A percentile compares a stretch with the other conserved stretches of the same genome.
phyloP scores from a whole-genome alignment of 768 basidiomycete genomes.

The Agrocybe pediades region DNA sequence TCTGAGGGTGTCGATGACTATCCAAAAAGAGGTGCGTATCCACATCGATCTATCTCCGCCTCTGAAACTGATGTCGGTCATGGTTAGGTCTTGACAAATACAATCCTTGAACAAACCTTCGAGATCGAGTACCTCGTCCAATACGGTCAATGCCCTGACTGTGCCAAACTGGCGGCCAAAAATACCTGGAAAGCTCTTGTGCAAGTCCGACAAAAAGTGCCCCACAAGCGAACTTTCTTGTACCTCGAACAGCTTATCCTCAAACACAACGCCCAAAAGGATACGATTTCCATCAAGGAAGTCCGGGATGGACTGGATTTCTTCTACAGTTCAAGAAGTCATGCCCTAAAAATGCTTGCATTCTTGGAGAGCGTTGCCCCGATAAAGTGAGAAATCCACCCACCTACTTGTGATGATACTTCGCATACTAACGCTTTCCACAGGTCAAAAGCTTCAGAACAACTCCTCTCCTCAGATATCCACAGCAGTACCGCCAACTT shows the following conservation, averaged over 20 bases:
- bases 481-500: constrained; percentile 93
- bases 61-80: not conserved
- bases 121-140: constrained; percentile 96
- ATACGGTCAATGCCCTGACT: constrained; percentile 93
- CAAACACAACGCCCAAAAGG: constrained; percentile 95
- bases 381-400: constrained; percentile 73
- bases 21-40: constrained; percentile 90
- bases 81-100: constrained; percentile 81
- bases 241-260: constrained; percentile 97
- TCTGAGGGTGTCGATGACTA: constrained; percentile 88
- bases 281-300: constrained; percentile 92
- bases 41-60: not conserved
- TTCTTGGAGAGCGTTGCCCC: constrained; percentile 90
- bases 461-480: constrained; percentile 89
- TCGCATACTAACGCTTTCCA: constrained; percentile 4
- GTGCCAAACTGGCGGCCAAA: constrained; percentile 92
- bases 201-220: constrained; percentile 98
- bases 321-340: constrained; percentile 89
- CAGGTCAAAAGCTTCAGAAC: constrained; percentile 93
- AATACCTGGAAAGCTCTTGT: constrained; percentile 99
- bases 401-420: not conserved
- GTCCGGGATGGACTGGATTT: constrained; percentile 95
- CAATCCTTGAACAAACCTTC: constrained; percentile 96
- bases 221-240: constrained; percentile 97
- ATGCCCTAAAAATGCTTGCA: constrained; percentile 96